Evolutionary conservation across 768 basidiomycete species (phyloP).

Genomic region (Boletus sp.): DNA sequence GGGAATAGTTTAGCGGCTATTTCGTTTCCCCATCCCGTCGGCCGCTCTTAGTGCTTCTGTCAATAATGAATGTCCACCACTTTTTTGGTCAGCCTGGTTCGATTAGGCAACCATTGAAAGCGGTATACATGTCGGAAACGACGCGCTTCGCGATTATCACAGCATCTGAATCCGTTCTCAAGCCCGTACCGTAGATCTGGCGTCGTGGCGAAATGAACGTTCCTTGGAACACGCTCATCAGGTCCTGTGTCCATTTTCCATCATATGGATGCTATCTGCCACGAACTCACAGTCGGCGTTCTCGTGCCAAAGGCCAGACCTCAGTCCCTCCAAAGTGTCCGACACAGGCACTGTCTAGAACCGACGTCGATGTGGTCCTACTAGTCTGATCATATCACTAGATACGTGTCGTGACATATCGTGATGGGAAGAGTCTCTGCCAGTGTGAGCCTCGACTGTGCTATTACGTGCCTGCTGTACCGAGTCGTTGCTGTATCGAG

Average conservation of each 20-base stretch:
- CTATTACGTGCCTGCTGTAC: conserved; percentile 11
- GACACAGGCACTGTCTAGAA: conserved; percentile 4
- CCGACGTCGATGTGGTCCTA: conserved; percentile 1
- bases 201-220: conserved; percentile 14
- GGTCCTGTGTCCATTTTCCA: conserved; percentile 10
- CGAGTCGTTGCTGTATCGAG: not conserved
- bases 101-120: conserved; percentile 16
- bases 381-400: not conserved
- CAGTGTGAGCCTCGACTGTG: not conserved
- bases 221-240: conserved; percentile 11
- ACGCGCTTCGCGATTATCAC: conserved; percentile 21
- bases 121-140: conserved; percentile 6
- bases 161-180: conserved; percentile 10
- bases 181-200: conserved; percentile 18
- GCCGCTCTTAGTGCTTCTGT: conserved; percentile 7
- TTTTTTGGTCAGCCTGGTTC: conserved; percentile 5
- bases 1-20: conserved; percentile 16
- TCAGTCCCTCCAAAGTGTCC: conserved; percentile 8
- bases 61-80: conserved; percentile 6
- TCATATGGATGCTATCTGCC: conserved; percentile 12
- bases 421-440: not conserved
- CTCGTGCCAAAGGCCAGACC: conserved; percentile 6
- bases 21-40: conserved; percentile 12
- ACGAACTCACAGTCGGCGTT: conserved; percentile 9
- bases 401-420: conserved; percentile 9